Percentiles rank a stretch among this genome's conserved stretches.
Conservation (phyloP, 164 flowering plant species). For the Vitis rupestris region DNA sequence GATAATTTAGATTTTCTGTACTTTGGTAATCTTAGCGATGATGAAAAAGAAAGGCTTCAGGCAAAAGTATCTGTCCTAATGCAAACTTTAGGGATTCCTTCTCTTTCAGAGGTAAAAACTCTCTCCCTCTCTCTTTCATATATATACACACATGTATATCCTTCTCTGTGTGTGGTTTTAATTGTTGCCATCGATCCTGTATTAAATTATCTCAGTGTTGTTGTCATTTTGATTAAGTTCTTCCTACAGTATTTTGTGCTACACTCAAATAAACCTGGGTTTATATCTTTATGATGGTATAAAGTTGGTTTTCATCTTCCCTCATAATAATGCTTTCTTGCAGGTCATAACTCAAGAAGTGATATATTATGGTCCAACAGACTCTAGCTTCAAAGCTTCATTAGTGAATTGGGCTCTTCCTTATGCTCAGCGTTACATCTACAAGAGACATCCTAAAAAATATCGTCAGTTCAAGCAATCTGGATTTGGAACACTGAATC, state of each 20-base stretch:
- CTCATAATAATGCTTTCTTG: slow-evolving; percentile 5
- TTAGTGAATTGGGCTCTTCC: slow-evolving; percentile 88
- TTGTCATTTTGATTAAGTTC: not conserved
- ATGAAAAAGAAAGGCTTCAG: slow-evolving; percentile 39
- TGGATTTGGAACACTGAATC: slow-evolving; percentile 37
- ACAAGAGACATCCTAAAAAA: slow-evolving; percentile 45
- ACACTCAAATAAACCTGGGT: not conserved
- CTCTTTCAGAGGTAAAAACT: slow-evolving; percentile 72
- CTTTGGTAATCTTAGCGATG: slow-evolving; percentile 54
- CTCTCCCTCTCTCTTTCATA: slow-evolving; percentile 4
- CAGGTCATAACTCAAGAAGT: slow-evolving; percentile 87
- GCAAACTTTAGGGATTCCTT: slow-evolving; percentile 62
- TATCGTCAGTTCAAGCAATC: slow-evolving; percentile 57
- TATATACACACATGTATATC: not conserved
- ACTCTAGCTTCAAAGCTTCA: slow-evolving; percentile 43
- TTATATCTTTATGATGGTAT: not conserved
- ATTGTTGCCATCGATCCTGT: not conserved
- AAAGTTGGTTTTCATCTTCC: not conserved
- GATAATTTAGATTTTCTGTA: slow-evolving; percentile 57
- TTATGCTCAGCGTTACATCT: slow-evolving; percentile 84
- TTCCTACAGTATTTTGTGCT: not conserved
- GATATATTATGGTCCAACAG: slow-evolving; percentile 51
- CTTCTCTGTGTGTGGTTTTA: not conserved
- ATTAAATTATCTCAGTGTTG: not conserved
- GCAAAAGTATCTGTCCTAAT: slow-evolving; percentile 45